These are phyloP conservation scores for Saccharomycopsis selenospora DNA, from an alignment of 805 yeast genomes.

Conservation along the genomic window DNA sequence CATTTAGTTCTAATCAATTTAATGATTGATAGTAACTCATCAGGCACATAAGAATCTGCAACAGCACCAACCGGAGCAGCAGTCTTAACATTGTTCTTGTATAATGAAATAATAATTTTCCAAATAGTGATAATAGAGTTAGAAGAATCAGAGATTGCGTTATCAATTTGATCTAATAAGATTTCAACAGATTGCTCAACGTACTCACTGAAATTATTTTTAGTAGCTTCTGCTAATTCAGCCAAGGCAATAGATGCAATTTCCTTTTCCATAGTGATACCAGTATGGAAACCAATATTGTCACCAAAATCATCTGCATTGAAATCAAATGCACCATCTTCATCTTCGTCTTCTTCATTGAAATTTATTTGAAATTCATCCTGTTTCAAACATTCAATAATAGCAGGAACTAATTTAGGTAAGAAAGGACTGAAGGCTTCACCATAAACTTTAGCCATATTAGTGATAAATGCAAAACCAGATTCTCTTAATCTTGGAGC, in stretches of 20 bases:
- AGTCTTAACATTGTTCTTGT: slow-evolving; percentile 34
- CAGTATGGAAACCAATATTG: slow-evolving; percentile 82
- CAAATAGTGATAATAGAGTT: slow-evolving; percentile 77
- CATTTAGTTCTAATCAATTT: slow-evolving; percentile 62
- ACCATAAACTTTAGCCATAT: slow-evolving; percentile 92
- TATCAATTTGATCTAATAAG: slow-evolving; percentile 65
- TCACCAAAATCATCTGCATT: slow-evolving; percentile 60
- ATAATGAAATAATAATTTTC: slow-evolving; percentile 72
- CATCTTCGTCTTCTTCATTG: slow-evolving; percentile 43
- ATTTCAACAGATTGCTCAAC: slow-evolving; percentile 62
- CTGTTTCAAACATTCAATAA: slow-evolving; percentile 76
- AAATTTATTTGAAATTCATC: slow-evolving; percentile 70
- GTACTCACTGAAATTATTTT: slow-evolving; percentile 68
- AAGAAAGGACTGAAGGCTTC: slow-evolving; percentile 83
- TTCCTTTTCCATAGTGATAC: slow-evolving; percentile 92
- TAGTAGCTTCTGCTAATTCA: slow-evolving; percentile 84
- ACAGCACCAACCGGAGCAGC: slow-evolving; percentile 53
- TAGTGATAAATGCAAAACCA: slow-evolving; percentile 87
- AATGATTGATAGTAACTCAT: slow-evolving; percentile 50
- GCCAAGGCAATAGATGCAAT: slow-evolving; percentile 86
- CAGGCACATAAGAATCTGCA: slow-evolving; percentile 51
- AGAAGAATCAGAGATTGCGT: slow-evolving; percentile 86
- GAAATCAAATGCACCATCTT: slow-evolving; percentile 41
- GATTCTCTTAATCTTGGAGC: slow-evolving; percentile 87
- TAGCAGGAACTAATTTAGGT: slow-evolving; percentile 73